These are phyloP conservation scores for Arabis alpina DNA, from an alignment of 345 rosid genomes.

Conservation along the genomic window DNA sequence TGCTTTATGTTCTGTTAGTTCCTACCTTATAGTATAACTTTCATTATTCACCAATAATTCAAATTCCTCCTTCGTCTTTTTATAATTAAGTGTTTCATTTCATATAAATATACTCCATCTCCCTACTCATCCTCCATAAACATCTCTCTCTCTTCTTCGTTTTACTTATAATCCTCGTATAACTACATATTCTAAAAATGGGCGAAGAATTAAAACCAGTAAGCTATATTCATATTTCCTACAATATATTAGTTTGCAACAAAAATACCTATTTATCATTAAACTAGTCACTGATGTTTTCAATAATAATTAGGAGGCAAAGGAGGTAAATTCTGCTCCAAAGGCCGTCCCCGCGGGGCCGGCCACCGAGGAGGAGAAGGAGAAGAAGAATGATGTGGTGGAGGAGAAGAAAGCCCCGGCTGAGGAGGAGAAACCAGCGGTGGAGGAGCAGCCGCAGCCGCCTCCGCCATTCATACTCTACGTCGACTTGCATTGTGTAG, in stretches of 20 bases:
- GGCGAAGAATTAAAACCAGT: constrained; percentile 84
- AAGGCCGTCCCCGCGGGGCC: constrained; percentile 28
- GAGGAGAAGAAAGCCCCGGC: constrained; percentile 42
- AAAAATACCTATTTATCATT: neutral
- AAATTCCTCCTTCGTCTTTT: constrained; percentile 20
- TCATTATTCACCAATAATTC: constrained; percentile 36
- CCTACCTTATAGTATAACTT: constrained; percentile 47
- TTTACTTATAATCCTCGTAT: neutral
- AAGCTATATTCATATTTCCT: constrained; percentile 13
- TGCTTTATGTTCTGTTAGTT: constrained; percentile 48
- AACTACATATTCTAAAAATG: constrained; percentile 47
- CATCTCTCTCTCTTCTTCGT: constrained; percentile 19
- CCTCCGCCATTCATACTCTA: constrained; percentile 71
- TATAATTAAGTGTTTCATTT: constrained; percentile 6
- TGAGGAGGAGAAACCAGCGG: constrained; percentile 47
- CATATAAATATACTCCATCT: constrained; percentile 35
- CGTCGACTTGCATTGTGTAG: constrained; percentile 91
- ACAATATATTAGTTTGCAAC: neutral
- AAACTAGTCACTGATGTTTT: neutral
- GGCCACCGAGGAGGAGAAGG: constrained; percentile 38
- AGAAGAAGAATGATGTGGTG: constrained; percentile 47
- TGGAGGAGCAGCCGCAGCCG: constrained; percentile 51
- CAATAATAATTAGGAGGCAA: constrained; percentile 48
- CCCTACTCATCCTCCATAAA: constrained; percentile 23
- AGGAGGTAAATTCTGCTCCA: constrained; percentile 41